These are phyloP conservation scores for Thuidium tamariscinum DNA, from an alignment of 225 moss, liverwort and hornwort species.

Conservation along the genomic window DNA sequence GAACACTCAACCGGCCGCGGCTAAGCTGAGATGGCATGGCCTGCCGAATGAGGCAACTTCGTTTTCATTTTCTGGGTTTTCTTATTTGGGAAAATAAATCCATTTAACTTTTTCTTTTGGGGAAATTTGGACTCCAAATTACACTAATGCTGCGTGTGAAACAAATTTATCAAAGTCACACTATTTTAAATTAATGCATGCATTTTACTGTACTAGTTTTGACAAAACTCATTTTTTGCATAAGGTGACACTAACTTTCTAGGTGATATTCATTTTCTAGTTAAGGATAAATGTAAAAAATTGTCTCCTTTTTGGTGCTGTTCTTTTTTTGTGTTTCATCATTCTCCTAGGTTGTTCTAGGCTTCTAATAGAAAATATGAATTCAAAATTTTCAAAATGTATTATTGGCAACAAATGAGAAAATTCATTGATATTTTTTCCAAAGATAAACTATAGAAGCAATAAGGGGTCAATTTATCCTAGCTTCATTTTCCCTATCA, in stretches of 20 bases:
- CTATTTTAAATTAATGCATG: neutral
- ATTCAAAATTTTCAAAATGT: too few species aligned
- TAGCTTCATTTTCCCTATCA: rapidly evolving
- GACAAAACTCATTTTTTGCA: neutral
- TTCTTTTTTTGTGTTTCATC: too few species aligned
- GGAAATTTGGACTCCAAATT: neutral
- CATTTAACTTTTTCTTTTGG: rapidly evolving
- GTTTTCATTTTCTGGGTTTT: neutral
- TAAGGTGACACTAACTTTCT: neutral
- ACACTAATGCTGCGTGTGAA: rapidly evolving
- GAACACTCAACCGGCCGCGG: neutral
- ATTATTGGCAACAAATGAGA: too few species aligned
- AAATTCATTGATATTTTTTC: too few species aligned
- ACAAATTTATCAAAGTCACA: neutral
- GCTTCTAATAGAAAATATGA: too few species aligned
- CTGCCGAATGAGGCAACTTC: neutral
- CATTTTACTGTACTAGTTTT: rapidly evolving
- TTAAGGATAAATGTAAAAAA: neutral
- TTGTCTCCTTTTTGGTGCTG: too few species aligned
- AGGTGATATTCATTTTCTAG: neutral
- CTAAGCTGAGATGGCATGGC: neutral
- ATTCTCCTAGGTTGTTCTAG: rapidly evolving
- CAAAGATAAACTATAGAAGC: rapidly evolving
- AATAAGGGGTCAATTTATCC: too few species aligned
- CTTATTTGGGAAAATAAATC: neutral